Evolutionary conservation across 2,329 filamentous ascomycete genomes (phyloP), one percentile per base, ranked within the genome.

Genomic region (Stagonosporopsis vannaccii): DNA sequence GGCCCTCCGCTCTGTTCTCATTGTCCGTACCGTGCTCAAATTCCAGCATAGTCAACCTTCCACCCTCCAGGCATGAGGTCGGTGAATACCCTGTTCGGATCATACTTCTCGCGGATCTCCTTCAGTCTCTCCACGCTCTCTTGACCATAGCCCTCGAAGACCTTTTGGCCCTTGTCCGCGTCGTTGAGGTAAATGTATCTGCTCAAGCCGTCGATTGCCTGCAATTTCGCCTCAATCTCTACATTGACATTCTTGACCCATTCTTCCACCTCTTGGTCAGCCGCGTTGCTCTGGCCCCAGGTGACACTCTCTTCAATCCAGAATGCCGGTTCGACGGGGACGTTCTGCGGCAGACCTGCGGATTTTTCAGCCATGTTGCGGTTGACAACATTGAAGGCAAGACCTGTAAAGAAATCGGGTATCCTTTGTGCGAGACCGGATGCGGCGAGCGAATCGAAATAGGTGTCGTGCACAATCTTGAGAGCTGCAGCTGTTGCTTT

Each of bases 171-270:
- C 61, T 70, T 70, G 49, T 57, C 47, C 19, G 63, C 65, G 48
- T 67, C 59, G 40, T 66, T 67, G 23, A 65, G 30, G 45, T 63
- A 67, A 0, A 61, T 33, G 47, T 62, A 67, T 11, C 25, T 41
- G 4, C 12, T 62, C 22, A 66, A 61, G 7, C 73, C 73, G 52
- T 81, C 78, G 74, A 79, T 78, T 59, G 70, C 73, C 61, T 75
- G 70, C 11, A 83, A 70, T 58, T 78, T 76, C 26, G 75, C 72
- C 65, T 82, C 79, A 63, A 84, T 82, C 67, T 83, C 81, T 56
- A 76, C 72, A 61, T 81, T 78, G 28, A 80, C 78, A 68, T 77
- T 80, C 12, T 70, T 74, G 51, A 82, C 78, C 20, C 73, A 61
- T 22, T 55, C 25, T 15, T 63, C 52, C 13, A 65, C 43, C 28